These are phyloP conservation scores for Sugiyamaella pinicola DNA, from an alignment of 1,139 yeast genomes.

Conservation along the genomic window DNA sequence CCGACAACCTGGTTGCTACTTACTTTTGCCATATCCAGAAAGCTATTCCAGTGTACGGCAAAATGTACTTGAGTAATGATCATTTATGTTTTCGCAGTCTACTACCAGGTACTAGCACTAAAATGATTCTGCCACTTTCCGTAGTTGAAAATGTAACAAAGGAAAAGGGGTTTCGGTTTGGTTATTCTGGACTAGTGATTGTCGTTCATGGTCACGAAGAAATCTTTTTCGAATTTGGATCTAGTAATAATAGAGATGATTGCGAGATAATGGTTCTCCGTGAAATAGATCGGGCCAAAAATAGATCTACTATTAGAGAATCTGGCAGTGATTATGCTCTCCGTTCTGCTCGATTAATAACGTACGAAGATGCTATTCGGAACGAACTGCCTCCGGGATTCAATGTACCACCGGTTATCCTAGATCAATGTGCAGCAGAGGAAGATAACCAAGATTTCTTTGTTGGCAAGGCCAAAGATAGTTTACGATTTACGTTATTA, in stretches of 20 bases:
- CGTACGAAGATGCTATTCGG: constrained; percentile 39
- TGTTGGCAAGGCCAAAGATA: constrained; percentile 32
- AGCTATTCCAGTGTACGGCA: constrained; percentile 79
- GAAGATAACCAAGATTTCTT: constrained; percentile 16
- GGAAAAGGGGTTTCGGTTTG: constrained; percentile 66
- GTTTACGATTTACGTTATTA: constrained; percentile 65
- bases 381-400: constrained; percentile 22
- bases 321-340: constrained; percentile 24
- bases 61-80: constrained; percentile 67
- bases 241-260: constrained; percentile 69
- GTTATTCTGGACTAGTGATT: constrained; percentile 68
- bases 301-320: constrained; percentile 19
- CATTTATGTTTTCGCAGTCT: constrained; percentile 77
- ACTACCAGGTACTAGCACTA: constrained; percentile 74
- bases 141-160: constrained; percentile 70
- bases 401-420: constrained; percentile 36
- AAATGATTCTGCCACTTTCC: constrained; percentile 77
- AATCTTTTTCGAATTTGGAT: constrained; percentile 71
- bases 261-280: constrained; percentile 58
- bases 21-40: constrained; percentile 73
- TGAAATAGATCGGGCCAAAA: constrained; percentile 51
- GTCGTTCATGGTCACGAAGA: constrained; percentile 76
- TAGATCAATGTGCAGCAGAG: constrained; percentile 29
- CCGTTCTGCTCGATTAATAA: constrained; percentile 37
- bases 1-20: constrained; percentile 60